A percentile compares a stretch with the other conserved stretches of the same genome.
These are phyloP conservation scores for Apiotrichum domesticum DNA, from an alignment of 1,284 basidiomycete genomes.

Conservation along the genomic window DNA sequence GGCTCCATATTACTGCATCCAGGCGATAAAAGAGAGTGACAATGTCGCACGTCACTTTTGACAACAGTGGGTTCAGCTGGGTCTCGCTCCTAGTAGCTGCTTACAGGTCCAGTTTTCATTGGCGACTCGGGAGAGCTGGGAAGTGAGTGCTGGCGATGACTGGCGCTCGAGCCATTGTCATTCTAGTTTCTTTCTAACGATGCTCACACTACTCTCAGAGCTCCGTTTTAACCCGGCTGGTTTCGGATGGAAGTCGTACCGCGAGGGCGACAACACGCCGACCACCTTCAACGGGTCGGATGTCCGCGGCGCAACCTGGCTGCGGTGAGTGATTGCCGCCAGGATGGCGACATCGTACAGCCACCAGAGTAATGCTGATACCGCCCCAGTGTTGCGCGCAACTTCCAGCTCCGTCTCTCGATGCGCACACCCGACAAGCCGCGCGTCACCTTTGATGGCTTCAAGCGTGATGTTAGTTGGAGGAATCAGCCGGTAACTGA, in stretches of 20 bases:
- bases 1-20: not conserved
- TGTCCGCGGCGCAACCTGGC: conserved; percentile 84
- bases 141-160: conserved; percentile 55
- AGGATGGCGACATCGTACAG: not conserved
- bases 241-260: conserved; percentile 73
- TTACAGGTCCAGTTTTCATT: conserved; percentile 56
- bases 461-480: conserved; percentile 70
- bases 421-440: conserved; percentile 57
- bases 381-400: conserved; percentile 66
- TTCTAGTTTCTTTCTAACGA: no score
- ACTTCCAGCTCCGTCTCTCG: conserved; percentile 78
- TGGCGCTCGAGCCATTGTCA: not conserved
- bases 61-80: conserved; percentile 27
- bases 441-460: conserved; percentile 84
- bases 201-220: conserved; percentile 53
- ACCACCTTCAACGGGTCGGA: conserved; percentile 64
- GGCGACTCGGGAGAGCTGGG: conserved; percentile 67
- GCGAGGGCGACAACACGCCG: conserved; percentile 53
- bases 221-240: conserved; percentile 80
- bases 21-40: not conserved
- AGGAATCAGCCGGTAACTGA: not conserved
- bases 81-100: not conserved
- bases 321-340: conserved; percentile 48
- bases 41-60: conserved; percentile 43
- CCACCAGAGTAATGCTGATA: not conserved